Evolutionary conservation across 345 rosid species (phyloP).

Genomic region (Draba incana): DNA sequence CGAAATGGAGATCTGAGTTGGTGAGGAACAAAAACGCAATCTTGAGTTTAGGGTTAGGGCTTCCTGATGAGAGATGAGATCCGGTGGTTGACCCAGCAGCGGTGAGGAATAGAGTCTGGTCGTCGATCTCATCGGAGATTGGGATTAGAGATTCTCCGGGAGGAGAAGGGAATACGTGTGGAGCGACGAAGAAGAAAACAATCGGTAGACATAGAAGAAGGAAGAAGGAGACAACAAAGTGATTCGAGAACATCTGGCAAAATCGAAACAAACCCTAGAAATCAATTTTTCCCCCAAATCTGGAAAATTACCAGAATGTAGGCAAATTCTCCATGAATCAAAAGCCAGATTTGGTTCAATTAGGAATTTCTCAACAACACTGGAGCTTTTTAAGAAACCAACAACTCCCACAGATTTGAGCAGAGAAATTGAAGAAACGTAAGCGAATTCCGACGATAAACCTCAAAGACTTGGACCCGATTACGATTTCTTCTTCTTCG

Average conservation of each 20-base stretch:
- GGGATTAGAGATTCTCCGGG: conserved; percentile 63
- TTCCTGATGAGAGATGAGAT: conserved; percentile 67
- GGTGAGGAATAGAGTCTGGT: conserved; percentile 70
- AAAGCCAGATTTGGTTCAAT: conserved; percentile 5
- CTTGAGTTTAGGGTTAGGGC: conserved; percentile 61
- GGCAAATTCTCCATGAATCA: conserved; percentile 11
- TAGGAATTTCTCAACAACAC: conserved; percentile 14
- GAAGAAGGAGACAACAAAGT: conserved; percentile 52
- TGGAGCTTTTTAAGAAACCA: conserved; percentile 6
- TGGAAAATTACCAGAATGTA: conserved; percentile 35
- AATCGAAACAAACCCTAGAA: conserved; percentile 36
- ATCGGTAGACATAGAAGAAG: conserved; percentile 55
- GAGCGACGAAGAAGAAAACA: conserved; percentile 53
- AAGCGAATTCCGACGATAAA: no score
- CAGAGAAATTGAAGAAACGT: background rate
- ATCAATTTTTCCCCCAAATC: background rate
- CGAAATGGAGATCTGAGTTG: conserved; percentile 83
- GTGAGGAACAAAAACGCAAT: conserved; percentile 93
- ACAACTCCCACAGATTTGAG: conserved; percentile 20
- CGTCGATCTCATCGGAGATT: conserved; percentile 70
- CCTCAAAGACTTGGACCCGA: background rate
- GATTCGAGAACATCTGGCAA: conserved; percentile 56
- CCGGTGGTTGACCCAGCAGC: conserved; percentile 47
- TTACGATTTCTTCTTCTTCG: conserved; percentile 9
- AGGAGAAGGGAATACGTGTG: conserved; percentile 56